Evolutionary conservation across 805 yeast genomes (phyloP).

Genomic region (Candida argentea): DNA sequence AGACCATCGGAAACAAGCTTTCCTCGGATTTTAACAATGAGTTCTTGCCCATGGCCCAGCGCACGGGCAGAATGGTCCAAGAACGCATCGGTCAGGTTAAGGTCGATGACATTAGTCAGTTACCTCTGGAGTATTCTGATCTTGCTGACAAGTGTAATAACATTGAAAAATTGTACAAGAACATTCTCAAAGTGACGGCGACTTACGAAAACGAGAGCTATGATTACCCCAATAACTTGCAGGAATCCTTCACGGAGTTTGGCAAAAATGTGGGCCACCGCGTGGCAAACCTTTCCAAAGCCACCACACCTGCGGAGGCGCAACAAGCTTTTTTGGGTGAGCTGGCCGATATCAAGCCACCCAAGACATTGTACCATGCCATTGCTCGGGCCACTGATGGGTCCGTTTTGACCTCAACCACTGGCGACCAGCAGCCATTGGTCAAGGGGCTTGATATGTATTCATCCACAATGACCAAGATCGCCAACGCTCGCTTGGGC

Average conservation of each 20-base stretch:
- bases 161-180: conserved; percentile 31
- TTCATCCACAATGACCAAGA: conserved; percentile 59
- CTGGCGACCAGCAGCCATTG: conserved; percentile 36
- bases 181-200: conserved; percentile 32
- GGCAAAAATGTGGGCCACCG: conserved; percentile 56
- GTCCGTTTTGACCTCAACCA: conserved; percentile 30
- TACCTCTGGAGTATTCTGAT: conserved; percentile 69
- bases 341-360: conserved; percentile 41
- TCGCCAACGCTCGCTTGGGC: conserved; percentile 74
- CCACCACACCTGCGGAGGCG: conserved; percentile 72
- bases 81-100: conserved; percentile 66
- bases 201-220: conserved; percentile 68
- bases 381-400: conserved; percentile 64
- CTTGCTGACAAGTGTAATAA: conserved; percentile 30
- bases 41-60: conserved; percentile 57
- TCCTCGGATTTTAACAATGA: conserved; percentile 46
- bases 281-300: conserved; percentile 59
- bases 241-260: conserved; percentile 67
- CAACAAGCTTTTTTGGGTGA: conserved; percentile 53
- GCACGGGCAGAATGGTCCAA: conserved; percentile 71
- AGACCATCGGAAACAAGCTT: conserved; percentile 31
- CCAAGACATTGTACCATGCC: conserved; percentile 79
- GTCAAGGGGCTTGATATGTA: conserved; percentile 56
- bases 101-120: conserved; percentile 59
- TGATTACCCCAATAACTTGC: conserved; percentile 71